Evolutionary conservation across 805 yeast genomes (phyloP), one percentile per base, ranked within the genome.

Genomic region (Sugiyamaella qingdaonensis): DNA sequence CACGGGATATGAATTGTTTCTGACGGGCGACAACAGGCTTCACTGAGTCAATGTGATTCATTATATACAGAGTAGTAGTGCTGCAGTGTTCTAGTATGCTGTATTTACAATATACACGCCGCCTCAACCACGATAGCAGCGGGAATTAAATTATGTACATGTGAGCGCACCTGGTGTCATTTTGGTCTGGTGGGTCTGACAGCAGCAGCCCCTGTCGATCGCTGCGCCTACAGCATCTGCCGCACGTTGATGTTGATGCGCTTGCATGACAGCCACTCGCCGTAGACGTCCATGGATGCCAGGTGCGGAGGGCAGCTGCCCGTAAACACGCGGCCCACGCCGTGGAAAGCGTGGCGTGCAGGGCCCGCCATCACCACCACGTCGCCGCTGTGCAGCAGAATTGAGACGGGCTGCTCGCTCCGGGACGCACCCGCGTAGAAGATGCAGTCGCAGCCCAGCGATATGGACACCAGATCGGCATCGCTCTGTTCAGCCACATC

Each of bases 271-370:
- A 71, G 59, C 75, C 76, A 73, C 13, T 54, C 60, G 33, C 55
- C 63, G 32, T 47, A 27, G 35, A 39, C 41, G 13, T 10, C 35
- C 4, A 36, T 49, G 14, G 52, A 52, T 8, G 51, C 16, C 5
- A 68, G 54, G 18, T 60, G 58, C 7, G 46, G 55, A 0, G 77
- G 77, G n/a, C 70, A 52, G 0, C 75, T 64, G 11, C 52, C 60
- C 2, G 54, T 54, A 53, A 68, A 71, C 3, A 73, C 72, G n/a
- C 67, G 61, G 11, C 73, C 72, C 2, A 73, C 72, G 1, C 78
- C 78, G 51, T 74, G 78, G 60, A 57, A 73, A 2, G 78, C 78
- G 24, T 53, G 51, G 18, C 78, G 56, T 4, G 72, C 53, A n/a
- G 51, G 58, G 5, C 73, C 76, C 9, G 74, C 68, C 78, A 74